Evolutionary conservation across 2,329 filamentous ascomycete genomes (phyloP).

Genomic region (Lachnellula subtilissima): DNA sequence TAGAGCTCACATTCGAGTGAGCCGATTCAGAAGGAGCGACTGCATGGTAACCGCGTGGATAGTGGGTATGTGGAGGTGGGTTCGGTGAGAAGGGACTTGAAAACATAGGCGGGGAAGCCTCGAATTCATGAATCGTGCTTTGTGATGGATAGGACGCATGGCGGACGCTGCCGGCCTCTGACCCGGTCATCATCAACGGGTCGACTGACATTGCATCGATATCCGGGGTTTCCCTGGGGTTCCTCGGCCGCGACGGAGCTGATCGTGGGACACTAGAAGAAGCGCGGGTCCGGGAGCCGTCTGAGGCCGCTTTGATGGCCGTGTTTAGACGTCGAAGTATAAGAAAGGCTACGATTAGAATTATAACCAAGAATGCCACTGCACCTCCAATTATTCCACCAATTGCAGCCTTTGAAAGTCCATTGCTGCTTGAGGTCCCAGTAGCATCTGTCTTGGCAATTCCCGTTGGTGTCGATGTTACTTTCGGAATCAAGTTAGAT

Average conservation of each 20-base stretch:
- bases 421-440: constrained; percentile 32
- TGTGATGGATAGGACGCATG: constrained; percentile 12
- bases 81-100: constrained; percentile 16
- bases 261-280: constrained; percentile 15
- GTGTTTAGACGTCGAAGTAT: constrained; percentile 46
- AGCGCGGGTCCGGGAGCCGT: constrained; percentile 8
- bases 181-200: constrained; percentile 26
- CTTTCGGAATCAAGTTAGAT: constrained; percentile 16
- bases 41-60: constrained; percentile 18
- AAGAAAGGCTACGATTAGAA: constrained; percentile 43
- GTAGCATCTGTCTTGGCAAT: constrained; percentile 25
- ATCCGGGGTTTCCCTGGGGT: constrained; percentile 7
- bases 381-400: constrained; percentile 52
- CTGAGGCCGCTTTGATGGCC: constrained; percentile 33
- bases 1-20: constrained; percentile 10
- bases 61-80: constrained; percentile 13
- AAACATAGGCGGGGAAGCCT: constrained; percentile 20
- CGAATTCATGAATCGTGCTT: constrained; percentile 16
- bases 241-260: constrained; percentile 2
- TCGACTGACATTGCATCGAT: constrained; percentile 26
- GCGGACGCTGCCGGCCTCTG: constrained; percentile 15
- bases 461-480: constrained; percentile 14
- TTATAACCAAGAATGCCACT: constrained; percentile 42
- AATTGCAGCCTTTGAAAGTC: constrained; percentile 34
- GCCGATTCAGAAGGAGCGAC: constrained; percentile 18